These are phyloP conservation scores for Bondarzewia mesenterica DNA, from an alignment of 1,284 basidiomycete species.

Conservation along the genomic window DNA sequence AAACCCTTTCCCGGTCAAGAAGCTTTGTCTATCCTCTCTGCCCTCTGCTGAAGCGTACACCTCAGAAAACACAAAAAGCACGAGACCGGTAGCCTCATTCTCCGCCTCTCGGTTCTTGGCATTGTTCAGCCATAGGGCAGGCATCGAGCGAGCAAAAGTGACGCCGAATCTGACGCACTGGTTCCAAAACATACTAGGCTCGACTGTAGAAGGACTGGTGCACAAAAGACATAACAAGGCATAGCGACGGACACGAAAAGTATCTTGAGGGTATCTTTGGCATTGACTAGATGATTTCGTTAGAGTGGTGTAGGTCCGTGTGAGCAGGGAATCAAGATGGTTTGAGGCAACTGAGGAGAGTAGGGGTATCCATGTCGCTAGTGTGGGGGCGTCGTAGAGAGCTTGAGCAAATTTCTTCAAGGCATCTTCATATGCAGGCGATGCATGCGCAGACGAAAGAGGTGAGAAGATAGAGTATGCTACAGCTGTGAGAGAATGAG, in stretches of 20 bases:
- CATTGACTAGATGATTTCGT: slow-evolving; percentile 31
- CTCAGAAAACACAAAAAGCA: slow-evolving; percentile 34
- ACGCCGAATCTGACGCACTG: slow-evolving; percentile 49
- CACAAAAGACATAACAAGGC: slow-evolving; percentile 23
- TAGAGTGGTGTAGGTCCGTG: slow-evolving; percentile 46
- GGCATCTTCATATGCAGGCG: slow-evolving; percentile 5
- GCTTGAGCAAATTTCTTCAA: slow-evolving; percentile 24
- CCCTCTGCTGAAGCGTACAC: slow-evolving; percentile 29
- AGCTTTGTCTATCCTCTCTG: slow-evolving; percentile 27
- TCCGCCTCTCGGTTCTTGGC: slow-evolving; percentile 14
- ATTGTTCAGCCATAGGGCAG: slow-evolving; percentile 9
- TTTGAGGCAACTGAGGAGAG: slow-evolving; percentile 38
- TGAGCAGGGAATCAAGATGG: slow-evolving; percentile 48
- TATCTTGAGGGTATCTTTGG: slow-evolving; percentile 15
- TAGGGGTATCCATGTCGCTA: slow-evolving; percentile 45
- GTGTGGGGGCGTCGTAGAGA: slow-evolving; percentile 30
- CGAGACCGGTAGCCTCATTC: slow-evolving; percentile 25
- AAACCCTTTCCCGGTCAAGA: slow-evolving; percentile 44
- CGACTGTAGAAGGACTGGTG: slow-evolving; percentile 22
- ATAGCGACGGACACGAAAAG: slow-evolving; percentile 34
- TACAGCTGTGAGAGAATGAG: slow-evolving; percentile 38
- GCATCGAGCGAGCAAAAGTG: slow-evolving; percentile 31
- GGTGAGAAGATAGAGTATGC: slow-evolving; percentile 20
- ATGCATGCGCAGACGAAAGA: slow-evolving; percentile 12
- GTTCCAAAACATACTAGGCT: slow-evolving; percentile 51